These are phyloP conservation scores for Backusella macrospora DNA, from an alignment of 192 early-diverging fungal species.

Conservation along the genomic window DNA sequence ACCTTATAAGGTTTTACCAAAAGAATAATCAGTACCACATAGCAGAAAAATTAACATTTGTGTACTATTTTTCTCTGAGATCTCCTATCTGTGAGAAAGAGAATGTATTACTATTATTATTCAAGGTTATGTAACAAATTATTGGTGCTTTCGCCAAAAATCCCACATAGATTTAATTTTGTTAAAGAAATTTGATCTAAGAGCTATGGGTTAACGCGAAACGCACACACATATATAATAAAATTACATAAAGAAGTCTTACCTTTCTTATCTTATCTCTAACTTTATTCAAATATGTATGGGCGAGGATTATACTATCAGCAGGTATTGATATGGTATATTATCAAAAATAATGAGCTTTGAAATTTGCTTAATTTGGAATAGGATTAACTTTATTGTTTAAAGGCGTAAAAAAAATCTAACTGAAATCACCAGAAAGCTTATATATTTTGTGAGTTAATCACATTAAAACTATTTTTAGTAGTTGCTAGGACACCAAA, in stretches of 20 bases:
- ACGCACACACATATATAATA: neutral
- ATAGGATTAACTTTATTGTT: neutral
- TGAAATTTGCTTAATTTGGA: neutral
- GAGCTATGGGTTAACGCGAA: neutral
- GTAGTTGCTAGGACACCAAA: neutral
- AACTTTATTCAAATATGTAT: neutral
- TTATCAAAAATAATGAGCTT: neutral
- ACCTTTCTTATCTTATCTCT: neutral
- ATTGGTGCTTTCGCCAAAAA: neutral
- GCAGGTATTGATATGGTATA: neutral
- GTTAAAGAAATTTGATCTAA: neutral
- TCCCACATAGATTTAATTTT: neutral
- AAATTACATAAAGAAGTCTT: neutral
- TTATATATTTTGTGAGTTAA: neutral
- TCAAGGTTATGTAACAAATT: neutral
- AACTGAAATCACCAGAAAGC: neutral
- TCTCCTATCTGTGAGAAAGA: neutral
- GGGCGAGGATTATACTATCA: neutral
- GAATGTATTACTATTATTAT: neutral
- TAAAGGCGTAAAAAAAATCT: neutral
- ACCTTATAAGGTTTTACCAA: neutral
- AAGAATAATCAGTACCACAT: neutral
- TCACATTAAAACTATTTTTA: conserved; percentile 2
- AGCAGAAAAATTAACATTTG: conserved; percentile 1
- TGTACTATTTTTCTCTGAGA: neutral